phyloP scores from a whole-genome alignment of 345 rosid genomes.

The Diplotaxis tenuifolia region DNA sequence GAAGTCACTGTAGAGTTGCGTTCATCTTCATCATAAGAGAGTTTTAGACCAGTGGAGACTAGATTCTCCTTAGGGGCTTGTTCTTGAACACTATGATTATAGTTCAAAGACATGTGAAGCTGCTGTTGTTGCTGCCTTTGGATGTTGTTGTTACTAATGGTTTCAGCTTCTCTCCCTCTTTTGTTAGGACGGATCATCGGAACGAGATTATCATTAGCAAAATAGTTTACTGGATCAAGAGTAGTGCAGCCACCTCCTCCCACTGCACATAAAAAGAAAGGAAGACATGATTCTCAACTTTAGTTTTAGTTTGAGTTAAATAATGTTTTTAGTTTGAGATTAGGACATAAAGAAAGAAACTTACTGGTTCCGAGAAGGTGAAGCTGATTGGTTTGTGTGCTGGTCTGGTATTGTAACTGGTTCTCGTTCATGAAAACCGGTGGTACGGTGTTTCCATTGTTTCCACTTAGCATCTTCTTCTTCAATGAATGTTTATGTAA shows the following conservation, averaged over 20 bases:
- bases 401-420: slow-evolving; percentile 51
- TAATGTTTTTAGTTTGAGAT: neutral
- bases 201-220: slow-evolving; percentile 41
- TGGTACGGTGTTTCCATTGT: slow-evolving; percentile 45
- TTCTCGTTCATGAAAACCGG: slow-evolving; percentile 52
- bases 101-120: slow-evolving; percentile 41
- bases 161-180: slow-evolving; percentile 52
- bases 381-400: slow-evolving; percentile 50
- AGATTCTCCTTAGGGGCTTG: slow-evolving; percentile 51
- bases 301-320: neutral
- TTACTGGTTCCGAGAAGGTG: slow-evolving; percentile 59
- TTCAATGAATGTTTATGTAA: neutral
- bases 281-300: neutral
- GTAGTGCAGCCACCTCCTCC: slow-evolving; percentile 46
- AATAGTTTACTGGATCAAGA: slow-evolving; percentile 44
- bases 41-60: slow-evolving; percentile 66
- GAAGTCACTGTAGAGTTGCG: slow-evolving; percentile 65
- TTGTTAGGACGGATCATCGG: slow-evolving; percentile 43
- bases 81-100: slow-evolving; percentile 46
- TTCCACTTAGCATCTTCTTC: slow-evolving; percentile 66
- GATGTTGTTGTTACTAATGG: slow-evolving; percentile 27
- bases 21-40: slow-evolving; percentile 70
- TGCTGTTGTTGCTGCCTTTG: slow-evolving; percentile 45
- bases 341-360: slow-evolving; percentile 11
- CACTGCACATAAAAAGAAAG: slow-evolving; percentile 24